Evolutionary conservation across 2,329 filamentous ascomycete species (phyloP), one percentile per base, ranked within the genome.

Genomic region (Ophiocordyceps robertsii): DNA sequence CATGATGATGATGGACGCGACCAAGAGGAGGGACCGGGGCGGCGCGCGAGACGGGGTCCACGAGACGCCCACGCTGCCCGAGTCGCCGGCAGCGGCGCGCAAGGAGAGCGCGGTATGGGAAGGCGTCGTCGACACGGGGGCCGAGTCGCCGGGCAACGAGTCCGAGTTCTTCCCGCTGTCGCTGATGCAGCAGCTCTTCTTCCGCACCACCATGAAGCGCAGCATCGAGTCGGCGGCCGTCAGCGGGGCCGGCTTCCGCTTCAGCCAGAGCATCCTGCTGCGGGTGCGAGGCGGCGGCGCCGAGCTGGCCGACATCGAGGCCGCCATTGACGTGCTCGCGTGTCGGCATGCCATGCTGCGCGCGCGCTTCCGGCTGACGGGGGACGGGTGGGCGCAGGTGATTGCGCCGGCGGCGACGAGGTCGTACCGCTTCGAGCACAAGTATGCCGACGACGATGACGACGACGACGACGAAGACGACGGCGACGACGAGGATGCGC

Each of bases 151-250:
- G 1, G 43, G 51, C 9, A 62, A 64, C 17, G 57, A 58, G 39
- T 19, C 21, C 13, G 56, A 54, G 46, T 50, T 49, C 29, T 74
- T 72, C 47, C 64, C 66, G 10, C 59, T 75, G 10, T 69, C 71
- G 1, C 65, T 71, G 3, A 74, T 74, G 65, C 72, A 75, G 53
- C 66, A 68, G 43, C 58, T 75, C 4, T 72, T 70, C 50, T 73
- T 75, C 41, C 60, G 69, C 46, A 70, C 68, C 0, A 54, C 58
- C 2, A 65, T 70, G 53, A 64, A 64, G 5, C 60, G 57, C 2
- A 55, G 61, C 39, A 44, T 51, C 11, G 54, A 55, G 24, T 49
- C 54, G 13, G 51, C 61, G 24, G 51, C 53, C 32, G 44, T 51
- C 1, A 43, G 49, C 4, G 58, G 61, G 3, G 60, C 61, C 1